Evolutionary conservation across 31 red algal species (phyloP).

Genomic region (Endocladia muricata): DNA sequence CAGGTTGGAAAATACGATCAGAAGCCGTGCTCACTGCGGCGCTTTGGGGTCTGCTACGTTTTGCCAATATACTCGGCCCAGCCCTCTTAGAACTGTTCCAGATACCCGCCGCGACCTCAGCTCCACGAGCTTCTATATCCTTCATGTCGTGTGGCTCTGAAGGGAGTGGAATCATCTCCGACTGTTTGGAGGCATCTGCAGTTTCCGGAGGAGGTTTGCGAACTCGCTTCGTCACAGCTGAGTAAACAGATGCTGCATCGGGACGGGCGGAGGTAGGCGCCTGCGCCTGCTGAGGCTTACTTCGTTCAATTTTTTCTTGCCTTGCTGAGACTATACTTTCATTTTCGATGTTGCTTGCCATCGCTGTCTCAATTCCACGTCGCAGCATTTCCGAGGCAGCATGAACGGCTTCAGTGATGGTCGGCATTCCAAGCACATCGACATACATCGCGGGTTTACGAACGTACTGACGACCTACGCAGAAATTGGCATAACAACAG

Average conservation of each 20-base stretch:
- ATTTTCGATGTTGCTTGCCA: constrained; percentile 7
- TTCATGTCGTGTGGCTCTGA: too few species aligned
- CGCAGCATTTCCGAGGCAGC: constrained; percentile 36
- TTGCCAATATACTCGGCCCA: constrained; percentile 49
- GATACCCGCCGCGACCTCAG: not conserved
- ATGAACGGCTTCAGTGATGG: constrained; percentile 39
- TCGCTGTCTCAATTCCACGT: constrained; percentile 35
- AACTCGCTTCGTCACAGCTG: constrained; percentile 35
- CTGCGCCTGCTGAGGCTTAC: not conserved
- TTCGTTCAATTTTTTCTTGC: not conserved
- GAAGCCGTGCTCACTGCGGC: not conserved
- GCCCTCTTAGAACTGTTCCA: constrained; percentile 51
- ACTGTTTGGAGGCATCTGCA: not conserved
- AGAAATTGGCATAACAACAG: not conserved
- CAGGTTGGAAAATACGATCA: constrained; percentile 33
- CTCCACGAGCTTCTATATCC: too few species aligned
- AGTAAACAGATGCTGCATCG: constrained; percentile 38
- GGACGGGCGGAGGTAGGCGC: not conserved
- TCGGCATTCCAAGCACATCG: constrained; percentile 37
- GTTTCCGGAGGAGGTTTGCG: constrained; percentile 13
- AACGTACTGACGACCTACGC: constrained; percentile 23
- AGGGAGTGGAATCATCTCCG: not conserved
- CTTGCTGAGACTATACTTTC: not conserved
- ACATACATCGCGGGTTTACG: constrained; percentile 29
- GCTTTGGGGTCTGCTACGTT: constrained; percentile 5